Evolutionary conservation across 768 basidiomycete genomes (phyloP).

Genomic region (Cystobasidium ongulense): DNA sequence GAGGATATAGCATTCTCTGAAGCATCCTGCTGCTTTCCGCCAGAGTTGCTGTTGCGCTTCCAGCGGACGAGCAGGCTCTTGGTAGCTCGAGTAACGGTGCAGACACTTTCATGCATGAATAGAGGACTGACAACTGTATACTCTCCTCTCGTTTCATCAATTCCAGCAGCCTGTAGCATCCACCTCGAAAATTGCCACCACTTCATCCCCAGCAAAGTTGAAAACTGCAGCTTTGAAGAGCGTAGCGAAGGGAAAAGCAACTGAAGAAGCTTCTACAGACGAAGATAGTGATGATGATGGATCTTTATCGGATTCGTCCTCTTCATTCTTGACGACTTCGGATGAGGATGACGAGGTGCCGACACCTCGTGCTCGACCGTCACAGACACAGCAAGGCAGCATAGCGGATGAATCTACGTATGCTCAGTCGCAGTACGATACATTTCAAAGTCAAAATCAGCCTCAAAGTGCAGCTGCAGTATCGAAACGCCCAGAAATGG

Average conservation of each 20-base stretch:
- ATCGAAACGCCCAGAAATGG: not conserved
- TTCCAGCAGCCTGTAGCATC: slow-evolving; percentile 5
- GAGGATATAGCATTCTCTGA: not conserved
- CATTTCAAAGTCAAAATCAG: not conserved
- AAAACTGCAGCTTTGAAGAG: slow-evolving; percentile 9
- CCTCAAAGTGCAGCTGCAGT: not conserved
- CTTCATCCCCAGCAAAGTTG: not conserved
- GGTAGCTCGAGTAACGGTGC: no score
- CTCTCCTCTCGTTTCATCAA: not conserved
- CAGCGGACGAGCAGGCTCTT: no score
- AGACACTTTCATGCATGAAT: not conserved
- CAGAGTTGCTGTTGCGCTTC: no score
- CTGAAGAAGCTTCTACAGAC: not conserved
- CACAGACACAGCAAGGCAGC: slow-evolving; percentile 4
- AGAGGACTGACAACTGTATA: not conserved
- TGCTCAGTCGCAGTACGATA: not conserved
- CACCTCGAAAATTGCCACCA: not conserved
- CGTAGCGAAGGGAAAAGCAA: slow-evolving; percentile 1
- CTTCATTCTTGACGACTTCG: slow-evolving; percentile 11
- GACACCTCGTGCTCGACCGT: no score
- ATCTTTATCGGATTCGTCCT: not conserved
- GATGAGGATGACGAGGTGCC: slow-evolving; percentile 5
- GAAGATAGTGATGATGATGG: not conserved
- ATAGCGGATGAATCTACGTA: not conserved
- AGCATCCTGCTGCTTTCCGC: no score